Base-by-base conservation (phyloP, 164 flowering plant species). In the Berberis vulgaris region DNA sequence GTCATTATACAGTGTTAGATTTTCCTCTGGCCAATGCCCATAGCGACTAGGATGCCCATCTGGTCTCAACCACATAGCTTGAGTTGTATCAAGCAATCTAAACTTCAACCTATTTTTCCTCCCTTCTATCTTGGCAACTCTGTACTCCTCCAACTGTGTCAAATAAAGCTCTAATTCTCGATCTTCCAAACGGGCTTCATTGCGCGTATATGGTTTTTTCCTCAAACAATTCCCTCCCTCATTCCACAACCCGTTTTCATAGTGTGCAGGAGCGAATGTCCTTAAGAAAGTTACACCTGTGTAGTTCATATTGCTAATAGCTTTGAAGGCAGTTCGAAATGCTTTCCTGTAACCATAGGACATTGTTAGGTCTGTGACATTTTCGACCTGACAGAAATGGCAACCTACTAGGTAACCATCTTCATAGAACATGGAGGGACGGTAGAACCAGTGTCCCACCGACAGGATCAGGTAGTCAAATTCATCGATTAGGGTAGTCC, bases 221-320 rank as follows among this genome's bases (percentile, higher is more conserved):
- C 89, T 76, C 41, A 75, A 67, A 57, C 96, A 91, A 42, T 80
- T 68, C 55, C 94, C 96, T 55, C 94, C 91, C 5, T 81, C 72
- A 64, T 82, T 78, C 96, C 94, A 88, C 40, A 57, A 3, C 12
- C 91, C 95, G 62, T 64, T 59, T 55, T 88, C 89, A 52, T 83
- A 88, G 53, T 86, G 91, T 0, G 84, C 63, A 0, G 96, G 88
- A 2, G 93, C 67, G 60, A 76, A 85, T 2, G 88, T 88, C 69
- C 91, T 74, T 0, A 88, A 69, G 69, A 75, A 65, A 4, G 77
- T 68, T 0, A 71, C 54, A 4, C 91, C 88, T 58, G 79, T 77
- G 66, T 59, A 83, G 11, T 71, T 77, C 60, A 69, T 40, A 52
- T 73, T 60, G 59, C 77, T 73, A 0, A 88, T 72, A 49, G 86